Percentiles rank a stretch among this genome's conserved stretches.
These are phyloP conservation scores for Eucalyptus tenuipes DNA, from an alignment of 345 rosid genomes.

Conservation along the genomic window DNA sequence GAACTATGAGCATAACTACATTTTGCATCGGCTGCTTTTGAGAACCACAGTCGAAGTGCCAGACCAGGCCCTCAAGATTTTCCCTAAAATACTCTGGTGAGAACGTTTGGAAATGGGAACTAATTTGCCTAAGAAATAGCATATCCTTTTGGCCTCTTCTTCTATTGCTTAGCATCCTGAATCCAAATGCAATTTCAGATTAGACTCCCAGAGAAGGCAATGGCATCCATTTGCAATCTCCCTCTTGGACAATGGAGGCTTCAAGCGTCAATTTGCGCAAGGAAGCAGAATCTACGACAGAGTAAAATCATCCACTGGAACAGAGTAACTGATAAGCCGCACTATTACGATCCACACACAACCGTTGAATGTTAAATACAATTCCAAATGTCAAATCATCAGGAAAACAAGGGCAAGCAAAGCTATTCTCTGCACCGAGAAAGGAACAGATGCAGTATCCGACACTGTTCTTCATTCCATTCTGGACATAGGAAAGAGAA, in stretches of 20 bases:
- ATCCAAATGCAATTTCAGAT: neutral
- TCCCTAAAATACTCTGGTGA: neutral
- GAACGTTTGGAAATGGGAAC: neutral
- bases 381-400: neutral
- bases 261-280: neutral
- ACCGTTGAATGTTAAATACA: neutral
- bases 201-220: neutral
- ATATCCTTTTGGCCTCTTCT: neutral
- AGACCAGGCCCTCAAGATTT: neutral
- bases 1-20: neutral
- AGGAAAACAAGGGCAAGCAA: neutral
- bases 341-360: neutral
- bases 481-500: neutral
- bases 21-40: neutral
- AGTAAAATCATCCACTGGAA: neutral
- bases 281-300: neutral
- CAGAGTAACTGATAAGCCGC: neutral
- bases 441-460: neutral
- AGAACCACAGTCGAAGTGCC: neutral
- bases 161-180: neutral
- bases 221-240: neutral
- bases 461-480: neutral
- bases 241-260: neutral
- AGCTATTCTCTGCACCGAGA: neutral
- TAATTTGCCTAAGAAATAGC: neutral